Conservation (phyloP, 805 yeast species). For the Candida quercuum region DNA sequence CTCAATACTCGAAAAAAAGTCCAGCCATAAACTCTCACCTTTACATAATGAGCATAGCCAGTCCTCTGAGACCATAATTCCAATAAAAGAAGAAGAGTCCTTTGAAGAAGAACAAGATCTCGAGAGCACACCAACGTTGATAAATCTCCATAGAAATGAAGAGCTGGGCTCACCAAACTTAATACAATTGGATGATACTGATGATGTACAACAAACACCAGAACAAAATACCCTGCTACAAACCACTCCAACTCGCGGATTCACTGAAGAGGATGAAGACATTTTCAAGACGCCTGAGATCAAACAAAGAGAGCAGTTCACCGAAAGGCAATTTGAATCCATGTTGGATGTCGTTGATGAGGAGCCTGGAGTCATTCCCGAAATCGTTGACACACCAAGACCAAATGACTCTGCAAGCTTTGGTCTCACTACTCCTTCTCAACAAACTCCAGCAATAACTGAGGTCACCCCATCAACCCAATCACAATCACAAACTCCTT, state of each 20-base stretch:
- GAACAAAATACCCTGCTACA: slow-evolving; percentile 14
- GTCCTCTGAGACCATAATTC: slow-evolving; percentile 10
- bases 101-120: background rate
- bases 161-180: slow-evolving; percentile 27
- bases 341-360: slow-evolving; percentile 8
- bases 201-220: slow-evolving; percentile 17
- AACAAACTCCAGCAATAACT: background rate
- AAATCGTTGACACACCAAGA: slow-evolving; percentile 8
- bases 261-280: slow-evolving; percentile 8
- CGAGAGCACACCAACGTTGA: background rate
- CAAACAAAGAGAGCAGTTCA: slow-evolving; percentile 11
- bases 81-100: slow-evolving; percentile 5
- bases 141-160: background rate
- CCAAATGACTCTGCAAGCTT: background rate
- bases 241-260: background rate
- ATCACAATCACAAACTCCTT: no score
- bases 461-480: no score
- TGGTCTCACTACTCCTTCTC: background rate
- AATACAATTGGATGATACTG: slow-evolving; percentile 29
- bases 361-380: slow-evolving; percentile 6
- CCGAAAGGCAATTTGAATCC: slow-evolving; percentile 15
- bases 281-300: slow-evolving; percentile 24
- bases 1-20: slow-evolving; percentile 32
- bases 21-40: slow-evolving; percentile 15
- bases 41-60: slow-evolving; percentile 2